Conservation (phyloP, 306 rosid species). For the Phaseolus lunatus region DNA sequence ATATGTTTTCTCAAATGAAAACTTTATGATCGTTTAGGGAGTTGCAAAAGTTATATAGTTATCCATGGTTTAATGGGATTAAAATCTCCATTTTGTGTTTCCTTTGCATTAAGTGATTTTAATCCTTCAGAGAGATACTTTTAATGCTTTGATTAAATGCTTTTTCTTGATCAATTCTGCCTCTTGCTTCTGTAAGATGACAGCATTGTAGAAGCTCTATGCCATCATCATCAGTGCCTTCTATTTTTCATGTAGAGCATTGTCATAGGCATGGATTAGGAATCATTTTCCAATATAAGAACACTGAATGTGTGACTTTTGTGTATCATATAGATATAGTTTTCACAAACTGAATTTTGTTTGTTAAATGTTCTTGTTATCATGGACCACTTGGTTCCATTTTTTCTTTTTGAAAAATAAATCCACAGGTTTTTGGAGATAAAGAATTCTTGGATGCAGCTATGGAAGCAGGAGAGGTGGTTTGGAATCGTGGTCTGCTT, state of each 20-base stretch:
- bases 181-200: not conserved
- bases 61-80: not conserved
- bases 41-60: not conserved
- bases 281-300: constrained; percentile 18
- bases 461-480: constrained; percentile 67
- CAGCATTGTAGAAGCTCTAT: constrained; percentile 18
- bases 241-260: not conserved
- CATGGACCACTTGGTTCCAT: not conserved
- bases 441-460: constrained; percentile 71
- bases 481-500: constrained; percentile 69
- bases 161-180: constrained; percentile 11
- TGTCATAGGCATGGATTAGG: not conserved
- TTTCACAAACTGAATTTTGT: not conserved
- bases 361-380: constrained; percentile 23
- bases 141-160: constrained; percentile 5
- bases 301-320: not conserved
- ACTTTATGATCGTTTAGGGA: constrained; percentile 1
- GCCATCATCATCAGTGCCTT: not conserved
- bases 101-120: no score
- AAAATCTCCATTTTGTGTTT: no score
- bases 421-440: constrained; percentile 64
- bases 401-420: not conserved
- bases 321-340: not conserved
- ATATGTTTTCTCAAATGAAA: constrained; percentile 13
- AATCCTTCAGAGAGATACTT: constrained; percentile 1